Evolutionary conservation across 108 stramenopile species (phyloP).

Genomic region (Cyclotella choctawhatcheeana): DNA sequence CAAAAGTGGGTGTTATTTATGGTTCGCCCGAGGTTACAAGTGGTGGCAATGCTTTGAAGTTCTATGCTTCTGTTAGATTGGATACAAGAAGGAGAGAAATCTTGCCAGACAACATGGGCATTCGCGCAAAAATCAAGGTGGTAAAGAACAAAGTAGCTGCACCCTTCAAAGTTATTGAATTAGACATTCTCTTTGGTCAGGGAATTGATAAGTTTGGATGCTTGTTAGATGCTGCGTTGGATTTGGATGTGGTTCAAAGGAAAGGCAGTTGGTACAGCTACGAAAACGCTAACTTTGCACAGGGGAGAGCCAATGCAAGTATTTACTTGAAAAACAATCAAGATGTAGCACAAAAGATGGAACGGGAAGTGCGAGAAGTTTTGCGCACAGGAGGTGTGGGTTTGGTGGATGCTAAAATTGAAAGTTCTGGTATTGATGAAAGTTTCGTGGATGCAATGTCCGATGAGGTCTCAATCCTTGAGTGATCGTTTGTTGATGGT

Average conservation of each 20-base stretch:
- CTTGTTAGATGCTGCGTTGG: slow-evolving; percentile 85
- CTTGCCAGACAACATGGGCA: slow-evolving; percentile 91
- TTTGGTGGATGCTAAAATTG: not conserved
- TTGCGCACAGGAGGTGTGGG: slow-evolving; percentile 41
- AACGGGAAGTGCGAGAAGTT: slow-evolving; percentile 65
- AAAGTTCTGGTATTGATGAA: not conserved
- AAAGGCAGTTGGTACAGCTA: slow-evolving; percentile 90
- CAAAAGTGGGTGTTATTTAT: slow-evolving; percentile 93
- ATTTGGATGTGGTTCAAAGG: slow-evolving; percentile 81
- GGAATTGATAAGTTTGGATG: slow-evolving; percentile 90
- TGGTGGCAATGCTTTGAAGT: slow-evolving; percentile 97
- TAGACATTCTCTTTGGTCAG: slow-evolving; percentile 90
- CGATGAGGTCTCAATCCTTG: slow-evolving; percentile 17
- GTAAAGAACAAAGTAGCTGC: slow-evolving; percentile 97
- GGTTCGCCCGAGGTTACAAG: slow-evolving; percentile 94
- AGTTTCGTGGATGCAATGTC: not conserved
- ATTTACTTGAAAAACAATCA: slow-evolving; percentile 64
- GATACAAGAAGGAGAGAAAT: slow-evolving; percentile 91
- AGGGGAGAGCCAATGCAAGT: slow-evolving; percentile 78
- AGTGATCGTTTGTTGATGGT: not conserved
- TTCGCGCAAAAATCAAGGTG: slow-evolving; percentile 90
- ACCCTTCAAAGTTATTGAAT: slow-evolving; percentile 84
- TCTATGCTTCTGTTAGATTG: slow-evolving; percentile 90
- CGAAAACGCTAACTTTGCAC: slow-evolving; percentile 76
- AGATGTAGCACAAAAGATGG: slow-evolving; percentile 56